phyloP scores from a whole-genome alignment of 331 rosid genomes.

The Spiraea crenata region DNA sequence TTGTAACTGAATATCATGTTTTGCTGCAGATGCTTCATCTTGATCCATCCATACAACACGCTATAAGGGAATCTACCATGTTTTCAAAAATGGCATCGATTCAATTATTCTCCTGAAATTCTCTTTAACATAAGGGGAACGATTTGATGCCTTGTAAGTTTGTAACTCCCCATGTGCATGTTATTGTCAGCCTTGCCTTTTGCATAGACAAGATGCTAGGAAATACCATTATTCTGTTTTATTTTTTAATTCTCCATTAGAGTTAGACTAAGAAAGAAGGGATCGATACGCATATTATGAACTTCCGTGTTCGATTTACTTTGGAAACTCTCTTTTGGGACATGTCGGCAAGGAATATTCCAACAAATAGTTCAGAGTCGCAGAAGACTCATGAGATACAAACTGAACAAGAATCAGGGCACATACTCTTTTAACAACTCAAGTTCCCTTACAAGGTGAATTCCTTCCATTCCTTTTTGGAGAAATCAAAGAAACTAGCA shows the following conservation, averaged over 20 bases:
- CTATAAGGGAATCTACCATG: neutral
- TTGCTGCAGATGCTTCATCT: neutral
- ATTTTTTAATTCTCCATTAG: neutral
- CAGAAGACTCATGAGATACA: too few species aligned
- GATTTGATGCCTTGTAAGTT: neutral
- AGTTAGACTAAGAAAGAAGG: neutral
- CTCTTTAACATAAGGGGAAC: neutral
- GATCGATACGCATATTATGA: neutral
- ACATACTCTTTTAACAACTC: neutral
- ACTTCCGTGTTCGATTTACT: neutral
- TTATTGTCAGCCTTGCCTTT: neutral
- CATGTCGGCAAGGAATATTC: neutral
- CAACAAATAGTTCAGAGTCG: neutral
- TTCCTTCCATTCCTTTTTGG: too few species aligned
- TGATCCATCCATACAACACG: neutral
- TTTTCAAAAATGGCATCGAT: neutral
- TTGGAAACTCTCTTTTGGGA: neutral
- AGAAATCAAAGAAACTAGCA: too few species aligned
- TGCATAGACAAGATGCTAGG: neutral
- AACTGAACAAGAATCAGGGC: neutral
- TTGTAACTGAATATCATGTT: neutral
- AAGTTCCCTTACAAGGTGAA: too few species aligned
- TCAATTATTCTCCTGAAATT: slow-evolving; percentile 12
- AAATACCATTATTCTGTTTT: neutral
- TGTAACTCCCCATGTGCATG: neutral